Evolutionary conservation across 208 protist species (phyloP).

Genomic region (Crithidia acanthocephali): DNA sequence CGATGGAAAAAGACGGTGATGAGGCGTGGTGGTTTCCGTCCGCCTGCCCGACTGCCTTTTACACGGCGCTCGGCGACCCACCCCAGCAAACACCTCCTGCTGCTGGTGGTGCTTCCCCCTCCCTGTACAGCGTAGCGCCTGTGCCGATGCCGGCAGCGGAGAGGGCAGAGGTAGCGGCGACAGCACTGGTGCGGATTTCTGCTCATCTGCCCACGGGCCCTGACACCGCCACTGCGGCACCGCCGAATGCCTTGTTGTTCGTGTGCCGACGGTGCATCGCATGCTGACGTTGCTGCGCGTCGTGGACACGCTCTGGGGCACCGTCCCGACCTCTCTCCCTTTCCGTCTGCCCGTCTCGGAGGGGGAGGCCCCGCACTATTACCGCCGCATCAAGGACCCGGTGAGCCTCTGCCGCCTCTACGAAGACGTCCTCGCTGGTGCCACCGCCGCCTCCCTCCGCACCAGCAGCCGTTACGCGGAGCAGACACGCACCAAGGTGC

Average conservation of each 20-base stretch:
- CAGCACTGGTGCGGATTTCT: background rate
- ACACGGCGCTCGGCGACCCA: background rate
- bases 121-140: background rate
- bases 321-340: slow-evolving; percentile 21
- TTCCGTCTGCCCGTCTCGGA: slow-evolving; percentile 79
- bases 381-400: slow-evolving; percentile 55
- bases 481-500: background rate
- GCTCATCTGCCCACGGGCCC: too few species aligned
- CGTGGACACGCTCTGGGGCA: slow-evolving; percentile 56
- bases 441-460: slow-evolving; percentile 19
- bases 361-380: slow-evolving; percentile 74
- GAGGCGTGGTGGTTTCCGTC: slow-evolving; percentile 24
- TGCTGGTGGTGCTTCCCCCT: background rate
- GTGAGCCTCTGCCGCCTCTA: slow-evolving; percentile 66
- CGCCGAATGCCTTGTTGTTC: background rate
- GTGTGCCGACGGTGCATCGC: slow-evolving; percentile 31
- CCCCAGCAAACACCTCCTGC: background rate
- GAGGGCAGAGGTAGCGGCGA: background rate
- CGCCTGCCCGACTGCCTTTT: slow-evolving; percentile 22
- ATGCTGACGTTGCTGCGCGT: slow-evolving; percentile 51
- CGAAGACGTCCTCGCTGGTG: slow-evolving; percentile 45
- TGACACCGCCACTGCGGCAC: too few species aligned
- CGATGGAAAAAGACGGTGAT: background rate
- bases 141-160: background rate
- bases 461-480: background rate